Evolutionary conservation across 306 rosid genomes (phyloP).

Genomic region (Arachis stenosperma): DNA sequence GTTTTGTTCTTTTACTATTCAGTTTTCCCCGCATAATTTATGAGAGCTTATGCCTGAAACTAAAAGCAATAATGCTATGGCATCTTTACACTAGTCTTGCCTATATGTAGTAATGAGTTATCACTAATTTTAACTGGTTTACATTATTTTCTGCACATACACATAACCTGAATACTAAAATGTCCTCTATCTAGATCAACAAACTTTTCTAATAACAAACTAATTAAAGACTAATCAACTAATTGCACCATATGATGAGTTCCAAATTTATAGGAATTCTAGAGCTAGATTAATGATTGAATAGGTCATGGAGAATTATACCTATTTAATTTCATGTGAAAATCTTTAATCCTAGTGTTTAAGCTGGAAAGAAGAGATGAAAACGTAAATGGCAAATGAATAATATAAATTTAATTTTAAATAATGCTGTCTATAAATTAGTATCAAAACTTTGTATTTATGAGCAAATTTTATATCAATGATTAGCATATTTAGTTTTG

Average conservation of each 20-base stretch:
- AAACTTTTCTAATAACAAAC: too few species aligned
- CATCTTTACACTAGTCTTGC: not conserved
- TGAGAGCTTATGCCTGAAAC: not conserved
- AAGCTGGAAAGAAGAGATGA: not conserved
- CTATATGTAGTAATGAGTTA: not conserved
- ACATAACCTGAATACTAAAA: too few species aligned
- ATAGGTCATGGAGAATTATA: not conserved
- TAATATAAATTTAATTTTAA: too few species aligned
- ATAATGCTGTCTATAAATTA: too few species aligned
- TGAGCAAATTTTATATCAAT: too few species aligned
- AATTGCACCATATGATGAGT: not conserved
- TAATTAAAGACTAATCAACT: too few species aligned
- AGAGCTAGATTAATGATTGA: not conserved
- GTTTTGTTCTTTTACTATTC: not conserved
- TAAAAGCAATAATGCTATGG: not conserved
- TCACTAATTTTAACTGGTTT: not conserved
- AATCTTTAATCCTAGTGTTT: not conserved
- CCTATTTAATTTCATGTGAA: not conserved
- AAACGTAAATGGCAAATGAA: too few species aligned
- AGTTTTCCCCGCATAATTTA: slow-evolving; percentile 3
- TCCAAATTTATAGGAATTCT: not conserved
- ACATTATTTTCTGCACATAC: not conserved
- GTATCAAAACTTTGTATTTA: too few species aligned
- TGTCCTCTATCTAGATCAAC: too few species aligned
- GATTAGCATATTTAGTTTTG: too few species aligned